phyloP scores from a whole-genome alignment of 768 basidiomycete genomes.

The Suillus ampliporus region DNA sequence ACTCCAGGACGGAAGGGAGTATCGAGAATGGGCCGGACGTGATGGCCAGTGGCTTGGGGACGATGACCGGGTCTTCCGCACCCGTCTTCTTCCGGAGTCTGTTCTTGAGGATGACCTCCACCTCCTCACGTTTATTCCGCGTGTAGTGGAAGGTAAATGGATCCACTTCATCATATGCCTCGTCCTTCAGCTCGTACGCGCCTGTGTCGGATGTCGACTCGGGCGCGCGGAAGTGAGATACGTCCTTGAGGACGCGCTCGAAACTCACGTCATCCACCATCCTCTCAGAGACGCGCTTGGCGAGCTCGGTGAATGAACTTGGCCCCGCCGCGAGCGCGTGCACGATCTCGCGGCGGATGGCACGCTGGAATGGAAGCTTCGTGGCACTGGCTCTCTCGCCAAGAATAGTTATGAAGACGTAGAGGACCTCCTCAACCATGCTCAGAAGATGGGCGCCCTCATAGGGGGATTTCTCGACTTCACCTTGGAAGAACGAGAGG shows the following conservation, averaged over 20 bases:
- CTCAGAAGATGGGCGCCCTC: conserved; percentile 73
- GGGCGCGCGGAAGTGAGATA: conserved; percentile 84
- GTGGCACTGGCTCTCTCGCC: conserved; percentile 81
- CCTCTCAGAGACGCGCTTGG: conserved; percentile 89
- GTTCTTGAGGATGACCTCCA: conserved; percentile 73
- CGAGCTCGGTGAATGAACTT: conserved; percentile 88
- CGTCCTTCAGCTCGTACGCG: conserved; percentile 87
- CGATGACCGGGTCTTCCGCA: conserved; percentile 68
- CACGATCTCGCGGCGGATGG: conserved; percentile 84
- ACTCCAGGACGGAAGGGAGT: conserved; percentile 68
- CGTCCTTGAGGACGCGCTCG: conserved; percentile 75
- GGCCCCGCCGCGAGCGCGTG: conserved; percentile 90
- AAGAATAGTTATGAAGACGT: conserved; percentile 84
- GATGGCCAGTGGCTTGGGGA: conserved; percentile 74
- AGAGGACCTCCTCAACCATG: conserved; percentile 93
- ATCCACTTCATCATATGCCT: conserved; percentile 84
- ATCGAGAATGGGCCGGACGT: conserved; percentile 69
- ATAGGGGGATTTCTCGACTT: conserved; percentile 57
- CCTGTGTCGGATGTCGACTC: conserved; percentile 81
- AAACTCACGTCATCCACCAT: conserved; percentile 85
- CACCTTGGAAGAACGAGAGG: conserved; percentile 77
- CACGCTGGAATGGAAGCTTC: conserved; percentile 63
- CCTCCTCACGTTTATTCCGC: conserved; percentile 91
- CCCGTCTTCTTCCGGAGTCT: conserved; percentile 70
- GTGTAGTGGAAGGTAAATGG: conserved; percentile 97